A percentile compares a stretch with the other conserved stretches of the same genome.
Evolutionary conservation across 1,284 basidiomycete species (phyloP).

Genomic region (Marasmius sp.): DNA sequence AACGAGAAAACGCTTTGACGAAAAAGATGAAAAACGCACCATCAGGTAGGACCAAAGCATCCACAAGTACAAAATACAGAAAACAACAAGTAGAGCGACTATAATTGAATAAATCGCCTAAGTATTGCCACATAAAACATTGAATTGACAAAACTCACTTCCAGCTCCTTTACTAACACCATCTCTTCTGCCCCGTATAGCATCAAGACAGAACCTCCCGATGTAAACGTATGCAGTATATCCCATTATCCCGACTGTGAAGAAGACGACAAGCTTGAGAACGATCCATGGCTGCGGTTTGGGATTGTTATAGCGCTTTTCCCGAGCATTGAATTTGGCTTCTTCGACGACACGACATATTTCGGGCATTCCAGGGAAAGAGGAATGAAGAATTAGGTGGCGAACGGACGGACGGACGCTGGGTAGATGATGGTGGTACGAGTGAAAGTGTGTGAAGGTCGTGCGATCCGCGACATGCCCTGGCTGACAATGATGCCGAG

Average conservation of each 20-base stretch:
- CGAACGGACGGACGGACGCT: neutral
- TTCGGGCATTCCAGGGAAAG: neutral
- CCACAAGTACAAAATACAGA: slow-evolving; percentile 63
- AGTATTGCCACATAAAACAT: neutral
- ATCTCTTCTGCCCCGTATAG: slow-evolving; percentile 32
- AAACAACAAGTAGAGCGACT: slow-evolving; percentile 64
- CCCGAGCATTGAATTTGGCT: slow-evolving; percentile 33
- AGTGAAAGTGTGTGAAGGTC: neutral
- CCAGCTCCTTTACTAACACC: slow-evolving; percentile 50
- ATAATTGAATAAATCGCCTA: neutral
- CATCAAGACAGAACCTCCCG: slow-evolving; percentile 61
- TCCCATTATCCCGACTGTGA: slow-evolving; percentile 53
- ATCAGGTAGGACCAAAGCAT: slow-evolving; percentile 71
- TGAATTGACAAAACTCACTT: slow-evolving; percentile 44
- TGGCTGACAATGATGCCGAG: neutral
- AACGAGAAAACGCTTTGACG: neutral
- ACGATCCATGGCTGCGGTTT: slow-evolving; percentile 64
- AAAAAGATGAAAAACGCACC: slow-evolving; percentile 36
- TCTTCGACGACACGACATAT: slow-evolving; percentile 45
- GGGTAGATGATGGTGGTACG: neutral
- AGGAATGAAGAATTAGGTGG: neutral
- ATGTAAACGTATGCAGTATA: slow-evolving; percentile 75
- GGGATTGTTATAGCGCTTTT: slow-evolving; percentile 35
- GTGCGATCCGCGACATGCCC: neutral
- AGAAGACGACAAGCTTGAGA: slow-evolving; percentile 54